Conservation (phyloP, 768 basidiomycete species). For the Lyophyllum decastes region DNA sequence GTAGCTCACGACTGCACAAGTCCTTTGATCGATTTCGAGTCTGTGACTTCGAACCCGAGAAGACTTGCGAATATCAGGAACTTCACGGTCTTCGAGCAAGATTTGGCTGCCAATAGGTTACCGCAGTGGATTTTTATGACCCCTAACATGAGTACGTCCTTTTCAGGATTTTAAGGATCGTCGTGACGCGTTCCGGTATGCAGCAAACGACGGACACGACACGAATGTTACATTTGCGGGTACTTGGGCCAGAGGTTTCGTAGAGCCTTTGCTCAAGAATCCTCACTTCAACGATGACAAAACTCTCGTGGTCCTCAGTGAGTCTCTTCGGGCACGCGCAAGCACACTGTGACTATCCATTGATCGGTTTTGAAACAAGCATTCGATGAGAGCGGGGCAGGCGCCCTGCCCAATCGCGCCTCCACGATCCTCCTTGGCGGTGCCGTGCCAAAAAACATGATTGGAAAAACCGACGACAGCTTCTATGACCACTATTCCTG, state of each 20-base stretch:
- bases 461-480: slow-evolving; percentile 48
- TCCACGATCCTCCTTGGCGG: slow-evolving; percentile 41
- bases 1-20: slow-evolving; percentile 8
- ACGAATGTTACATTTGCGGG: slow-evolving; percentile 50
- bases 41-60: slow-evolving; percentile 39
- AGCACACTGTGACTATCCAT: not conserved
- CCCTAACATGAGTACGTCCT: slow-evolving; percentile 48
- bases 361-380: slow-evolving; percentile 17
- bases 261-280: slow-evolving; percentile 52
- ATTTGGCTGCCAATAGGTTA: slow-evolving; percentile 48
- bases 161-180: not conserved
- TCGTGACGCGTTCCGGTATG: not conserved
- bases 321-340: not conserved
- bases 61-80: slow-evolving; percentile 52
- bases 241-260: slow-evolving; percentile 50
- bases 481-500: slow-evolving; percentile 66
- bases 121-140: slow-evolving; percentile 67
- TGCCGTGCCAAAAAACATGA: slow-evolving; percentile 41
- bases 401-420: slow-evolving; percentile 47
- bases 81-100: slow-evolving; percentile 63
- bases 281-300: slow-evolving; percentile 50
- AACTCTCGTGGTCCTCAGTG: slow-evolving; percentile 56
- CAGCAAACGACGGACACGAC: slow-evolving; percentile 60
- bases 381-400: slow-evolving; percentile 56
- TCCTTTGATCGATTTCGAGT: slow-evolving; percentile 53